phyloP scores from a whole-genome alignment of 2,329 filamentous ascomycete species.

The Phyllosticta citrichinensis region DNA sequence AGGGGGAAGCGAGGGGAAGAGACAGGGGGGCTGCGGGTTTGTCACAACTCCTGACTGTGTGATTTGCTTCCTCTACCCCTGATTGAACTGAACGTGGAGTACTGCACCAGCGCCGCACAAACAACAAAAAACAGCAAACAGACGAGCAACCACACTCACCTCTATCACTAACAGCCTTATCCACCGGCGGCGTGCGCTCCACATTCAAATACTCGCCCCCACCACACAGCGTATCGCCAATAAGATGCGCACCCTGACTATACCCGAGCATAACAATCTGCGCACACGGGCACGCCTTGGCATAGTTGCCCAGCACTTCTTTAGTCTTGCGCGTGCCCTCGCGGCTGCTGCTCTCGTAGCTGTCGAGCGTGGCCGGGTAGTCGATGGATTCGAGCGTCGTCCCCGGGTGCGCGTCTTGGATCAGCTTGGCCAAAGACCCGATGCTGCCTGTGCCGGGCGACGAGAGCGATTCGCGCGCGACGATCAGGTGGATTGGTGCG shows the following conservation, averaged over 20 bases:
- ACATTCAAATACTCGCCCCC: background rate
- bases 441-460: background rate
- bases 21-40: background rate
- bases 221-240: constrained; percentile 19
- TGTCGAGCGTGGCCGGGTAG: constrained; percentile 2
- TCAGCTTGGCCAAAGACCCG: background rate
- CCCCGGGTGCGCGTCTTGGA: background rate
- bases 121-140: background rate
- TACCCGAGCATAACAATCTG: constrained; percentile 23
- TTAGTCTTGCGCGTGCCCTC: background rate
- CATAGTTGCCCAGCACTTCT: background rate
- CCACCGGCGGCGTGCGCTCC: background rate
- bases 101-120: background rate
- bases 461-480: background rate
- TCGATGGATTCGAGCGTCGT: constrained; percentile 1
- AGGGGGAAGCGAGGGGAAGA: background rate
- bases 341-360: background rate
- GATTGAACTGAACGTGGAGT: too few species aligned
- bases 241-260: constrained; percentile 23
- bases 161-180: background rate
- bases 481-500: constrained; percentile 1
- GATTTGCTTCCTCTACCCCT: too few species aligned
- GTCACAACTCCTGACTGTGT: too few species aligned
- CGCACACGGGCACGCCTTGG: constrained; percentile 17
- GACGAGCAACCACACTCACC: background rate